These are phyloP conservation scores for Rhynchospora tenuis DNA, from an alignment of 176 grass and related monocot species.

Conservation along the genomic window DNA sequence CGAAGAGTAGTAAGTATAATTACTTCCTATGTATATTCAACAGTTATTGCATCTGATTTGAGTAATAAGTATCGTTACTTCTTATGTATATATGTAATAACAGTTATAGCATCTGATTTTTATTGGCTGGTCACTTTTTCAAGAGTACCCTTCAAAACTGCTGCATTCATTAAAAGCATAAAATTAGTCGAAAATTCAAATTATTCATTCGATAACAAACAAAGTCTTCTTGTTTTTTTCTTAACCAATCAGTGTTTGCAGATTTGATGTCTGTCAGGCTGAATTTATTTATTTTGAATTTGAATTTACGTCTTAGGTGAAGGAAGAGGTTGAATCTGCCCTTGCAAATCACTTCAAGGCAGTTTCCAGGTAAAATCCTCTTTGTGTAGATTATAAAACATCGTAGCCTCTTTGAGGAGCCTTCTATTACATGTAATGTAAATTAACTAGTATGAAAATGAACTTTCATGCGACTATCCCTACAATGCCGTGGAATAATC, in stretches of 20 bases:
- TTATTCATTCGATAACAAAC: too few relatives aligned
- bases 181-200: background rate
- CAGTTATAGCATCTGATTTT: background rate
- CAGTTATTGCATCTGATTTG: background rate
- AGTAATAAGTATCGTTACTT: conserved; percentile 27
- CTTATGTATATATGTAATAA: background rate
- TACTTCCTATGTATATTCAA: background rate
- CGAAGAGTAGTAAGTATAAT: conserved; percentile 35
- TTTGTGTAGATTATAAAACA: background rate
- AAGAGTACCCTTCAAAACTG: background rate
- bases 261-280: background rate
- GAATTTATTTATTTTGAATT: background rate
- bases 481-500: background rate
- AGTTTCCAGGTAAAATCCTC: conserved; percentile 46
- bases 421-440: background rate
- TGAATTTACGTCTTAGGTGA: conserved; percentile 52
- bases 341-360: conserved; percentile 60
- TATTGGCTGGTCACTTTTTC: background rate
- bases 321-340: conserved; percentile 88
- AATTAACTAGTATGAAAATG: background rate
- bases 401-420: background rate
- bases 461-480: background rate
- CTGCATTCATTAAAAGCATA: background rate
- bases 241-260: background rate
- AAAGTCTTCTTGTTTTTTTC: too few relatives aligned